A percentile compares a stretch with the other conserved stretches of the same genome.
These are phyloP conservation scores for Vitis hybrid DNA, from an alignment of 177 flowering plant species.

Conservation along the genomic window DNA sequence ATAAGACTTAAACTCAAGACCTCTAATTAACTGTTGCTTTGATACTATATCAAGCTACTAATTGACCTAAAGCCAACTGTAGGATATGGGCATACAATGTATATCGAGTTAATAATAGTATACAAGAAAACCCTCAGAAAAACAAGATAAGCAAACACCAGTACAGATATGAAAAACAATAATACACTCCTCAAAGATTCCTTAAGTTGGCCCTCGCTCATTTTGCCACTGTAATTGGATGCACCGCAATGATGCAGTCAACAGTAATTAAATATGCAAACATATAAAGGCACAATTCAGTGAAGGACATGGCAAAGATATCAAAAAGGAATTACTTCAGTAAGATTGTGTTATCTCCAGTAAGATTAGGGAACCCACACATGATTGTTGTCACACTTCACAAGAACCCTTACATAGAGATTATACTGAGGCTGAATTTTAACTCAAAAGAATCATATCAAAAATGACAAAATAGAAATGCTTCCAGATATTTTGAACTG, in stretches of 20 bases:
- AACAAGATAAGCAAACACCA: too few relatives aligned
- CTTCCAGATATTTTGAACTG: neutral
- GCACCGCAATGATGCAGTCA: too few relatives aligned
- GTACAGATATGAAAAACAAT: too few relatives aligned
- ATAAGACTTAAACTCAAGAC: too few relatives aligned
- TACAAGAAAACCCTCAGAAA: too few relatives aligned
- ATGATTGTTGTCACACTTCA: neutral
- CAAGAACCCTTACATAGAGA: neutral
- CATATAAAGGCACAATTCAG: neutral
- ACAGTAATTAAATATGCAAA: neutral
- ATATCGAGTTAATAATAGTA: too few relatives aligned
- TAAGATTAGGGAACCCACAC: neutral
- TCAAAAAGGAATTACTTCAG: neutral
- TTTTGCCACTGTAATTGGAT: neutral
- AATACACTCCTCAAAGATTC: too few relatives aligned
- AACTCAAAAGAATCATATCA: neutral
- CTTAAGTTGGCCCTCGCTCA: too few relatives aligned
- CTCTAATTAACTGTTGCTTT: too few relatives aligned
- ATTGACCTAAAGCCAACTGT: too few relatives aligned
- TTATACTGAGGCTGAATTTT: neutral
- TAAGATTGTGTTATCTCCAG: neutral
- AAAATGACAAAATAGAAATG: neutral
- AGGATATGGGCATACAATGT: too few relatives aligned
- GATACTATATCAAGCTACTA: too few relatives aligned
- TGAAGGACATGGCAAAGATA: neutral